Evolutionary conservation across 169 alveolate species (phyloP).

Genomic region (Perkinsus olseni): DNA sequence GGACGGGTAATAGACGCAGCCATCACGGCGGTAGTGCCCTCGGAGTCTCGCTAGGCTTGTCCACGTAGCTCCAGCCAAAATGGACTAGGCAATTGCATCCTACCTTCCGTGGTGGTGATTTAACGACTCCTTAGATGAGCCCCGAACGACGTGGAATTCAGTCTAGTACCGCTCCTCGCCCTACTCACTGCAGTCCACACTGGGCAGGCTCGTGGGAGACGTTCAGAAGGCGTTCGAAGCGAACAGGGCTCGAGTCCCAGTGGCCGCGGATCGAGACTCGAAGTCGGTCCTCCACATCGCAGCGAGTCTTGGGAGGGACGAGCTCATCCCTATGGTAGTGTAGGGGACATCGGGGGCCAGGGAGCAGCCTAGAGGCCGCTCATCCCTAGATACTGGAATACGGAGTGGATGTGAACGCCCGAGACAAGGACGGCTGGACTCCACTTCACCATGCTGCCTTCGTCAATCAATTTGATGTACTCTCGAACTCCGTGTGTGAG

Average conservation of each 20-base stretch:
- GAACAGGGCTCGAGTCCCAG: neutral
- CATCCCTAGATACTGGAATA: neutral
- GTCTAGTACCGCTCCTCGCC: too few relatives aligned
- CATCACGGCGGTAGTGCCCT: too few relatives aligned
- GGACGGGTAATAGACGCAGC: neutral
- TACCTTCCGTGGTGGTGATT: too few relatives aligned
- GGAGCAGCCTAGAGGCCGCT: neutral
- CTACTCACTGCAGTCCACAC: too few relatives aligned
- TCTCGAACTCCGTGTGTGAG: neutral
- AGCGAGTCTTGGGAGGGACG: neutral
- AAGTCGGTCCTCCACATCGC: neutral
- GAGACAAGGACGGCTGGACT: neutral
- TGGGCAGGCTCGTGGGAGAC: neutral
- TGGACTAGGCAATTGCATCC: too few relatives aligned
- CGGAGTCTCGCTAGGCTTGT: too few relatives aligned
- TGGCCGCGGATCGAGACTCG: neutral
- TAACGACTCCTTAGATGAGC: too few relatives aligned
- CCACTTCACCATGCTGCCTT: neutral
- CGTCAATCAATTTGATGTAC: neutral
- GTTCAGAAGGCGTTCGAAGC: neutral
- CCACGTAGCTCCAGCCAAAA: too few relatives aligned
- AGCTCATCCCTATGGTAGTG: neutral
- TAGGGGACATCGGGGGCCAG: neutral
- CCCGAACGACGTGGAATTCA: too few relatives aligned
- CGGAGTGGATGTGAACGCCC: neutral